These are phyloP conservation scores for Mycena crocata DNA, from an alignment of 768 basidiomycete genomes.

Conservation along the genomic window DNA sequence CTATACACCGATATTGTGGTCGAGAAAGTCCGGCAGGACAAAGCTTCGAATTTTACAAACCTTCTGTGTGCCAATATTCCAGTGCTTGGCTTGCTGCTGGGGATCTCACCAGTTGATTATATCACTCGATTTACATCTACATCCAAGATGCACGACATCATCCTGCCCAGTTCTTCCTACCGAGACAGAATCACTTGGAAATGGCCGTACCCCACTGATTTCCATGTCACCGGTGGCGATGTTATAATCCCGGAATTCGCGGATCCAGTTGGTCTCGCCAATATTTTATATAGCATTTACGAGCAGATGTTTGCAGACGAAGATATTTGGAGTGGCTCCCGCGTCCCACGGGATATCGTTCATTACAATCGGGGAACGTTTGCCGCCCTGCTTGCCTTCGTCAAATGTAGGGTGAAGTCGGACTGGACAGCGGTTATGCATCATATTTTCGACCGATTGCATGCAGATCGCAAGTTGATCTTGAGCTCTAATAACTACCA, in stretches of 20 bases:
- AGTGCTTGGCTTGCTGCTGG: constrained; percentile 47
- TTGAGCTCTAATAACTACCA: constrained; percentile 50
- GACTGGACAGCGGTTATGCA: constrained; percentile 47
- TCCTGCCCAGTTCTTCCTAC: constrained; percentile 40
- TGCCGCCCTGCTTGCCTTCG: constrained; percentile 44
- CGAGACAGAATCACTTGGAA: constrained; percentile 55
- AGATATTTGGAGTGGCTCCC: constrained; percentile 5
- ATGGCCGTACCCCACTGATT: constrained; percentile 25
- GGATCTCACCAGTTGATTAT: constrained; percentile 47
- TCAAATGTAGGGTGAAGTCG: constrained; percentile 34
- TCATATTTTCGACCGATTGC: constrained; percentile 37
- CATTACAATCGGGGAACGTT: constrained; percentile 50
- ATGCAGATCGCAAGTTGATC: constrained; percentile 38
- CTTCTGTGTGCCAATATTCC: constrained; percentile 48
- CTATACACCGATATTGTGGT: constrained; percentile 50
- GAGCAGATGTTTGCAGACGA: constrained; percentile 19
- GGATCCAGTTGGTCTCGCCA: background rate
- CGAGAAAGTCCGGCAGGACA: constrained; percentile 40
- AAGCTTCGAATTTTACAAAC: constrained; percentile 40
- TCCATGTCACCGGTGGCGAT: background rate
- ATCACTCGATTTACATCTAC: constrained; percentile 49
- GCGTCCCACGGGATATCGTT: constrained; percentile 7
- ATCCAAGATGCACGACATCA: constrained; percentile 51
- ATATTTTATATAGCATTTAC: constrained; percentile 7
- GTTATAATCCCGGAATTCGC: constrained; percentile 7